These are phyloP conservation scores for Mollisia scopiformis DNA, from an alignment of 2,329 filamentous ascomycete genomes.

Conservation along the genomic window DNA sequence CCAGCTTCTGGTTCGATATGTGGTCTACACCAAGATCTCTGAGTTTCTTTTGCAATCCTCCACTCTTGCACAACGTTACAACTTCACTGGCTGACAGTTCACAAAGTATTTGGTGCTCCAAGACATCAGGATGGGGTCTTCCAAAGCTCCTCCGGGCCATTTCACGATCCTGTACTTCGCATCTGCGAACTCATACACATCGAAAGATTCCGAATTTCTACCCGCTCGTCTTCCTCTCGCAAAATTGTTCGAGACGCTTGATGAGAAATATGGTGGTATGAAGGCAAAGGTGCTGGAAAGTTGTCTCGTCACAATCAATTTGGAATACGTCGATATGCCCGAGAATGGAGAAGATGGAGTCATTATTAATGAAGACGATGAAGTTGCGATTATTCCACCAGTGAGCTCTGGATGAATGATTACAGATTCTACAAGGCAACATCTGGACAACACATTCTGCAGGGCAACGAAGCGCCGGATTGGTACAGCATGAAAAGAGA, in stretches of 20 bases:
- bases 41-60: conserved; percentile 40
- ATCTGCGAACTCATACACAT: conserved; percentile 70
- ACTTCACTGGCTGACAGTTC: conserved; percentile 9
- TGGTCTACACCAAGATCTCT: conserved; percentile 74
- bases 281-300: conserved; percentile 68
- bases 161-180: conserved; percentile 87
- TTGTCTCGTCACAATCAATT: conserved; percentile 78
- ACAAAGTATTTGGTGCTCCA: background rate
- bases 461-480: too few relatives aligned
- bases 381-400: conserved; percentile 85
- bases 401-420: conserved; percentile 79
- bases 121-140: background rate
- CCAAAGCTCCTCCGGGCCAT: conserved; percentile 47
- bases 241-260: conserved; percentile 68
- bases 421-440: too few relatives aligned
- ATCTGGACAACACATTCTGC: too few relatives aligned
- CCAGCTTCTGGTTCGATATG: conserved; percentile 52
- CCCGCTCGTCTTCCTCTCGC: conserved; percentile 66
- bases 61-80: background rate
- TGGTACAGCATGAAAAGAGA: too few relatives aligned
- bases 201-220: conserved; percentile 66
- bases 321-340: conserved; percentile 75
- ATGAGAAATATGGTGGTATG: conserved; percentile 72
- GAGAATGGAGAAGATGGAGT: conserved; percentile 45
- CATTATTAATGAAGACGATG: conserved; percentile 72